Evolutionary conservation across 2,329 filamentous ascomycete genomes (phyloP).

Genomic region (Beauveria sp.): DNA sequence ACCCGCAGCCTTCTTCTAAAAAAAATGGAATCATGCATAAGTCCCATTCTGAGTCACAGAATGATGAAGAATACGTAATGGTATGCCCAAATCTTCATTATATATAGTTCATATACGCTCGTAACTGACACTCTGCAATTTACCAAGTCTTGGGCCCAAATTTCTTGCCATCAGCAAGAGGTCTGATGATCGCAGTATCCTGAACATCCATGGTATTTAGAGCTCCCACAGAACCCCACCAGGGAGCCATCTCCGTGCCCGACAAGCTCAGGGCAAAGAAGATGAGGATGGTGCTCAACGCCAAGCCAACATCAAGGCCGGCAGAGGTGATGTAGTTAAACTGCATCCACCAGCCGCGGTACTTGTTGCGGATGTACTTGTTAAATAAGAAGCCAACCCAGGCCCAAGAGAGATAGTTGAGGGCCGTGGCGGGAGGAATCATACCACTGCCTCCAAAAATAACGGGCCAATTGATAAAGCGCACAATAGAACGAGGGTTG

Average conservation of each 20-base stretch:
- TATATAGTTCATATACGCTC: not conserved
- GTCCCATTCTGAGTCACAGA: not conserved
- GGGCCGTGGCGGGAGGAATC: conserved; percentile 44
- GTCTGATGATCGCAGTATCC: conserved; percentile 18
- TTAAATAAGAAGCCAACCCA: conserved; percentile 46
- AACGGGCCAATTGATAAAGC: conserved; percentile 42
- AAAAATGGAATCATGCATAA: no score
- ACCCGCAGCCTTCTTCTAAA: no score
- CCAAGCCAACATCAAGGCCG: conserved; percentile 46
- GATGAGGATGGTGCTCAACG: conserved; percentile 45
- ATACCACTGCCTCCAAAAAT: conserved; percentile 39
- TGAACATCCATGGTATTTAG: conserved; percentile 22
- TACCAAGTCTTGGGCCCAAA: conserved; percentile 20
- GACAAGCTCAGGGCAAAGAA: conserved; percentile 35
- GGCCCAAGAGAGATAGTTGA: conserved; percentile 45
- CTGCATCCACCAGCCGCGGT: conserved; percentile 43
- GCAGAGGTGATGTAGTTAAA: conserved; percentile 53
- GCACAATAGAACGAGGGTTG: conserved; percentile 34
- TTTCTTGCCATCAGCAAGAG: conserved; percentile 18
- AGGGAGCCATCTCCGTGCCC: conserved; percentile 32
- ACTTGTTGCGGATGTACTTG: conserved; percentile 38
- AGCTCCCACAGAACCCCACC: conserved; percentile 38
- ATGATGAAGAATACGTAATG: not conserved
- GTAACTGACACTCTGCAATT: not conserved
- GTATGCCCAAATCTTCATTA: not conserved